phyloP scores from a whole-genome alignment of 2,329 filamentous ascomycete genomes.

The Apiospora rasikravindrae region DNA sequence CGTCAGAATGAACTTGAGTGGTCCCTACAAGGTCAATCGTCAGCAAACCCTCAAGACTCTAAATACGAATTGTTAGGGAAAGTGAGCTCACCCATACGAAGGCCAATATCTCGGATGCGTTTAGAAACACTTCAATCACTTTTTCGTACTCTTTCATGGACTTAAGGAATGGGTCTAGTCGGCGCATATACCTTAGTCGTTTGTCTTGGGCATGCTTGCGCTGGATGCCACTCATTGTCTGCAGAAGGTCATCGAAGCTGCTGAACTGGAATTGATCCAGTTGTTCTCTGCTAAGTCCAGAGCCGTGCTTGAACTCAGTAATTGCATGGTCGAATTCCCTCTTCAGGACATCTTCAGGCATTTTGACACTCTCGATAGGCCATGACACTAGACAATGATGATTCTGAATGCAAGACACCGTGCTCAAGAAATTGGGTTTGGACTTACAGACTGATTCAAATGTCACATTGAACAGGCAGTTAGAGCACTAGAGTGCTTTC shows the following conservation, averaged over 20 bases:
- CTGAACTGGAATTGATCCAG: background rate
- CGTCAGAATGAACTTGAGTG: background rate
- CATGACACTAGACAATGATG: background rate
- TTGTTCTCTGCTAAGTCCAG: background rate
- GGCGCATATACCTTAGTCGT: background rate
- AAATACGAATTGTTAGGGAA: too few species aligned
- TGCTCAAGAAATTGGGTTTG: background rate
- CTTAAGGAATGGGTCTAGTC: background rate
- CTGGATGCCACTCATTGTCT: background rate
- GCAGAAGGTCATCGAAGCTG: background rate
- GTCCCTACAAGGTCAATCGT: background rate
- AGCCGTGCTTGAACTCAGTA: background rate
- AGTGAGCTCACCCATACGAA: background rate
- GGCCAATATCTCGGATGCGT: background rate
- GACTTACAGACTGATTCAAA: background rate
- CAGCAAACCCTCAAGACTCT: background rate
- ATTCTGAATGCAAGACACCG: background rate
- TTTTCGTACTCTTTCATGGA: background rate
- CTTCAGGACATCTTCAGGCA: background rate
- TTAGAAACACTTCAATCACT: background rate
- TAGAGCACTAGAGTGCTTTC: background rate
- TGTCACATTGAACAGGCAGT: background rate
- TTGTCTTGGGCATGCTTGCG: background rate
- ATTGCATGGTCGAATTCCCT: background rate
- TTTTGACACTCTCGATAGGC: background rate